Evolutionary conservation across 805 yeast genomes (phyloP), one percentile per base, ranked within the genome.

Genomic region (Hanseniaspora jakobsenii): DNA sequence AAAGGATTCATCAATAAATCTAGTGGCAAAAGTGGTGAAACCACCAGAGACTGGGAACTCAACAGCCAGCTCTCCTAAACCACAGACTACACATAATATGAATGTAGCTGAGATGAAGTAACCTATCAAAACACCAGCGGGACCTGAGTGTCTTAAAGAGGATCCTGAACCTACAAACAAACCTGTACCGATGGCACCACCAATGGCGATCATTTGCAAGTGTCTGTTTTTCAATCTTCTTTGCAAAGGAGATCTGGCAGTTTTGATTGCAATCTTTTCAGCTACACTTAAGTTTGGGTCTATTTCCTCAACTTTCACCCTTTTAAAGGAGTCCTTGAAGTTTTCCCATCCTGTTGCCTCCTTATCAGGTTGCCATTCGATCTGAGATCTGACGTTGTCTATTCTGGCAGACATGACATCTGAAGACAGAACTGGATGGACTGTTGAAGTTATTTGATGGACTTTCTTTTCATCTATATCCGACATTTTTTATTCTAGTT

Each of bases 141-240:
- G 83, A 32, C 85, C 85, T 50, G 80, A 81, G 26, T 75, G 70
- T 41, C 68, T 53, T 48, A 78, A 62, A 3, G 81, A 74, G 8
- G 64, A 63, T 49, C 84, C 85, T 19, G 81, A 71, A 55, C 84
- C 83, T 41, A 81, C 79, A 51, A 81, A 75, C 46, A 81, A 64
- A 57, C 89, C 91, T 22, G 83, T 76, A 59, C 85, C 84, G 50
- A 78, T 75, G 49, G 78, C 70, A 53, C 83, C 82, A 49, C 81
- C 85, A 44, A 78, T 69, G 30, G 84, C 78, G 49, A 77, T 73
- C 77, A 77, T 72, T 58, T 75, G 80, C 62, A 64, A 66, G 61
- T 60, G 73, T 63, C 80, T 70, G 36, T 64, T 60, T 52, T 73
- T 75, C 55, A 76, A 59, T 9, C 70, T 63, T 50, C 73, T 67